Base-by-base conservation (phyloP, 805 yeast genomes). In the Monosporozyma siamensis region DNA sequence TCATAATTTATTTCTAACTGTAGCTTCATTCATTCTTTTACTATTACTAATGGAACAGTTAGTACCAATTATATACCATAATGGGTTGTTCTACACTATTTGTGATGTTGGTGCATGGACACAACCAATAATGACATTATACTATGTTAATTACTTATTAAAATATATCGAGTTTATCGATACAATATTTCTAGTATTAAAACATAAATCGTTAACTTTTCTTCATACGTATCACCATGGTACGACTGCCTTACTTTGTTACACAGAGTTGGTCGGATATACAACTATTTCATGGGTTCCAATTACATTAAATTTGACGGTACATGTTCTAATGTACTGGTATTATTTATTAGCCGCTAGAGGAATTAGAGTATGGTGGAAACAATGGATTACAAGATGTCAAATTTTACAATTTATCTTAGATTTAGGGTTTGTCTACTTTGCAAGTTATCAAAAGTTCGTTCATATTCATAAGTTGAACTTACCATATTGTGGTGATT, bases 291-390 rank as follows among this genome's bases (percentile, higher is more conserved):
- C 87, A 48, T 90, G 97, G 97, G 96, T 90, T 27, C 94, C 92
- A 44, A 90, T 90, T 58, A 65, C 82, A 25, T 73, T 90, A 56
- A 90, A 90, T 74, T 74, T 90, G 66, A 83, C 79, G 41, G 97
- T 90, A 40, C 97, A 90, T 61, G 95, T 89, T 40, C 78, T 90
- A 44, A 92, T 90, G 98, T 90, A 90, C 76, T 90, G 88, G 83
- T 90, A 90, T 77, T 90, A 92, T 71, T 88, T 89, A 72, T 72
- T 90, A 56, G 75, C 92, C 41, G 85, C 97, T 17, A 76, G 95
- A 62, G 95, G 95, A 45, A 85, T 89, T 60, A 81, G 86, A 58
- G 96, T 90, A 42, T 89, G 97, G 97, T 90, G 98, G 98, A 90
- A 92, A 70, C 94, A 89, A 71, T 90, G 96, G 96, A 96, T 90